Conservation (phyloP, 805 yeast species). For the Kazachstania psychrophila region DNA sequence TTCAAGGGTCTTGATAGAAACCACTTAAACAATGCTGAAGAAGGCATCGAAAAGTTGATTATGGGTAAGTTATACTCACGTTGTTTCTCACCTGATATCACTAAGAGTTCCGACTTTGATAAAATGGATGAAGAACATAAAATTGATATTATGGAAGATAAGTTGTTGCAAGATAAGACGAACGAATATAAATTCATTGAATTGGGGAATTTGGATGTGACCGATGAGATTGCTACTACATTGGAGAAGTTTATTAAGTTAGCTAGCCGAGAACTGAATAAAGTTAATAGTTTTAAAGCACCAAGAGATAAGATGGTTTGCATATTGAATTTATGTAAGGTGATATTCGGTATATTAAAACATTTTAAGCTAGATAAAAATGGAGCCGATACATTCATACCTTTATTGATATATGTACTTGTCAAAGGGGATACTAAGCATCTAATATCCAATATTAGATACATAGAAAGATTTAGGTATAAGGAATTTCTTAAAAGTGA, state of each 20-base stretch:
- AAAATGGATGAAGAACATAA: slow-evolving; percentile 46
- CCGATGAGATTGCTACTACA: slow-evolving; percentile 26
- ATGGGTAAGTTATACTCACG: slow-evolving; percentile 76
- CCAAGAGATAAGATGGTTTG: slow-evolving; percentile 94
- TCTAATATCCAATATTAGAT: slow-evolving; percentile 69
- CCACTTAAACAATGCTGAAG: slow-evolving; percentile 63
- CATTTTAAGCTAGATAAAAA: slow-evolving; percentile 58
- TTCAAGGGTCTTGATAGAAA: slow-evolving; percentile 55
- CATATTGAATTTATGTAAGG: slow-evolving; percentile 82
- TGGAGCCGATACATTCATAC: slow-evolving; percentile 93
- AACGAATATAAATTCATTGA: slow-evolving; percentile 63
- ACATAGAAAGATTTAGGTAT: slow-evolving; percentile 76
- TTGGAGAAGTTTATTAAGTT: slow-evolving; percentile 49
- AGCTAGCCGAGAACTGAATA: slow-evolving; percentile 66
- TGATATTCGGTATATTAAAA: slow-evolving; percentile 77
- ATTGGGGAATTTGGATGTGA: slow-evolving; percentile 72
- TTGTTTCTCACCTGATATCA: slow-evolving; percentile 64
- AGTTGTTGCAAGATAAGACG: slow-evolving; percentile 40
- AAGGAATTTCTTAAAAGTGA: slow-evolving; percentile 76
- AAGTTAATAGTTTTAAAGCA: slow-evolving; percentile 75
- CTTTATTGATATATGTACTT: slow-evolving; percentile 71
- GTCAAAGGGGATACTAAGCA: slow-evolving; percentile 56
- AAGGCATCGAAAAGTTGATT: slow-evolving; percentile 85
- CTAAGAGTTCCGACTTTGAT: slow-evolving; percentile 7
- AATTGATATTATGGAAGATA: slow-evolving; percentile 57